Evolutionary conservation across 2,329 filamentous ascomycete species (phyloP).

Genomic region (Venturiaceae sp.): DNA sequence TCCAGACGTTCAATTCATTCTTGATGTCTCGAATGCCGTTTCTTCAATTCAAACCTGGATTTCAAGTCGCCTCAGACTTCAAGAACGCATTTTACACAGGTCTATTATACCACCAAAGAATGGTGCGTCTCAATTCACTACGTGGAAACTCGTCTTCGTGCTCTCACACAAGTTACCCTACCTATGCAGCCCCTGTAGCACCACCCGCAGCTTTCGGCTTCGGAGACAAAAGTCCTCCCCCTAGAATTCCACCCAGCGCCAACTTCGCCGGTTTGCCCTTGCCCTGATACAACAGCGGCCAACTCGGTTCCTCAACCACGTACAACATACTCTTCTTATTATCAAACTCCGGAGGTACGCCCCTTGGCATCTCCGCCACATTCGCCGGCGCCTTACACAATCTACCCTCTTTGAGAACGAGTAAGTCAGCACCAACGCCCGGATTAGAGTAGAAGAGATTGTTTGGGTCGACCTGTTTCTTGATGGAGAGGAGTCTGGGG

Average conservation of each 20-base stretch:
- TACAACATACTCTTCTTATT: not conserved
- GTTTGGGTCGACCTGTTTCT: conserved; percentile 5
- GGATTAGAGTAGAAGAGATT: conserved; percentile 11
- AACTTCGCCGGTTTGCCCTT: not conserved
- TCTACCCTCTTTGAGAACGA: not conserved
- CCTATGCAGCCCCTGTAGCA: not conserved
- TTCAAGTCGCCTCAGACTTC: not conserved
- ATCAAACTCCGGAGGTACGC: not conserved
- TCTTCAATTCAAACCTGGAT: not conserved
- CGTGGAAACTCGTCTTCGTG: too few relatives aligned
- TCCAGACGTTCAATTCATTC: too few relatives aligned
- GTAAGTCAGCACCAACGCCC: conserved; percentile 6
- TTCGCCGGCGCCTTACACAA: not conserved
- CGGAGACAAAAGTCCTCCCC: too few relatives aligned
- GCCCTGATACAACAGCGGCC: not conserved
- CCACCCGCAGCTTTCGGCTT: not conserved
- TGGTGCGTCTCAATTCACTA: too few relatives aligned
- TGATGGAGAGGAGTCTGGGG: not conserved
- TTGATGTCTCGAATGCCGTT: not conserved
- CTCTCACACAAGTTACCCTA: too few relatives aligned
- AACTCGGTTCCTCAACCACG: not conserved
- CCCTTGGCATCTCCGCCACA: not conserved
- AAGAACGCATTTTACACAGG: too few relatives aligned
- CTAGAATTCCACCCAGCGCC: too few relatives aligned
- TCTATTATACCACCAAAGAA: too few relatives aligned